phyloP scores from a whole-genome alignment of 176 grass and related monocot genomes.

The Rhipidocladum racemiflorum region DNA sequence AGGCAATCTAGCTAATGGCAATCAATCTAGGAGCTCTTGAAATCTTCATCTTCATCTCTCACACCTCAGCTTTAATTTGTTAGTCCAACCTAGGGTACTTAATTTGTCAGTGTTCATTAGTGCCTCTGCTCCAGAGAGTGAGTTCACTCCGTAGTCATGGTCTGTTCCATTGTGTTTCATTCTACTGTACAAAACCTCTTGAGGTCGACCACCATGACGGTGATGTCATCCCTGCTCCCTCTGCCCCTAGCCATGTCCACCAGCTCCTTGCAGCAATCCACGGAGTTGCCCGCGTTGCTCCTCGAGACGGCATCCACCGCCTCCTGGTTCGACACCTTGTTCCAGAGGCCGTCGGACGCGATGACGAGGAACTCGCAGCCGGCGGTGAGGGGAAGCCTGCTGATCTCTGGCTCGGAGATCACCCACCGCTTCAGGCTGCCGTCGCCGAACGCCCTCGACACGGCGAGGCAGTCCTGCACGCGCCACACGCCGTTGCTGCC shows the following conservation, averaged over 20 bases:
- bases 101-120: neutral
- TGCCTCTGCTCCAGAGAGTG: too few relatives aligned
- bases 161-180: neutral
- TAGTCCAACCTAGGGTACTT: neutral
- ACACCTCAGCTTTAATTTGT: neutral
- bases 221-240: slow-evolving; percentile 78
- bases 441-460: slow-evolving; percentile 63
- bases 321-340: slow-evolving; percentile 84
- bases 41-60: neutral
- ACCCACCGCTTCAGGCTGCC: slow-evolving; percentile 51
- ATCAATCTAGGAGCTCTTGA: neutral
- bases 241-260: slow-evolving; percentile 50
- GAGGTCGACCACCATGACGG: slow-evolving; percentile 78
- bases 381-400: slow-evolving; percentile 8
- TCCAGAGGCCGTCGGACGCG: slow-evolving; percentile 88
- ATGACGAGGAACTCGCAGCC: slow-evolving; percentile 71
- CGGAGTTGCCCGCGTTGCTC: neutral
- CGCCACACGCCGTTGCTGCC: slow-evolving; percentile 63
- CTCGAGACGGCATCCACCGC: slow-evolving; percentile 53
- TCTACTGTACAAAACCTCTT: slow-evolving; percentile 33
- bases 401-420: slow-evolving; percentile 48
- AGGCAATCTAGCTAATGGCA: neutral
- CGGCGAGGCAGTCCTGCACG: slow-evolving; percentile 70
- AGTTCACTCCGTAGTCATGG: too few relatives aligned
- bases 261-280: slow-evolving; percentile 46